phyloP scores from a whole-genome alignment of 768 basidiomycete species.

The Collybia sordida region DNA sequence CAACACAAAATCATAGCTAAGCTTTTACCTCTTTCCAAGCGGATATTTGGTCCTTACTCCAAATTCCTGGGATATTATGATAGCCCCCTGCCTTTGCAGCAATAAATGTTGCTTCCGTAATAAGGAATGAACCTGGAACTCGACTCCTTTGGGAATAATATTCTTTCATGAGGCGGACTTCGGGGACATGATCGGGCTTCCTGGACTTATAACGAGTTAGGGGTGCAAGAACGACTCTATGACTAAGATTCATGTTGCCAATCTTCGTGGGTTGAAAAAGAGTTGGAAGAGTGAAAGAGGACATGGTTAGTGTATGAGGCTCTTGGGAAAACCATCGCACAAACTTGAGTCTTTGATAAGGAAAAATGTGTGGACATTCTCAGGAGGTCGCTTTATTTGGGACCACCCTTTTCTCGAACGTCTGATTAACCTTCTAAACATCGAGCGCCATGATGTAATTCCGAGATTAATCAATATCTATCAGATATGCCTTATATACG shows the following conservation, averaged over 20 bases:
- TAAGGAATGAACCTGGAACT: slow-evolving; percentile 38
- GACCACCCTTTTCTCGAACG: no score
- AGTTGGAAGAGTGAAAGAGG: no score
- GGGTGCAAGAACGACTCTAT: slow-evolving; percentile 46
- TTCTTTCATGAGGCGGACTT: slow-evolving; percentile 25
- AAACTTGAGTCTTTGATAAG: no score
- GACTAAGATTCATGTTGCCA: slow-evolving; percentile 33
- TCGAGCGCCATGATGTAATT: no score
- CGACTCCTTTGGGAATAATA: slow-evolving; percentile 37
- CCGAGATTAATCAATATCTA: no score
- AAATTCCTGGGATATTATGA: slow-evolving; percentile 60
- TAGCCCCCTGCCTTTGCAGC: slow-evolving; percentile 48
- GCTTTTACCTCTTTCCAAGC: slow-evolving; percentile 53
- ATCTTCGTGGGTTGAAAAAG: slow-evolving; percentile 43
- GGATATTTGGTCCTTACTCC: slow-evolving; percentile 55
- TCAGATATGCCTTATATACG: no score
- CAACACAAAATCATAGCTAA: background rate
- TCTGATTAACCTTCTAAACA: no score
- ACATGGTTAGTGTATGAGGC: no score
- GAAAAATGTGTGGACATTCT: no score
- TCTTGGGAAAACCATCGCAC: no score
- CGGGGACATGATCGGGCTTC: slow-evolving; percentile 21
- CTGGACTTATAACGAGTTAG: slow-evolving; percentile 15
- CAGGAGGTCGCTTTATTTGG: no score
- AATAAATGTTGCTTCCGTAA: slow-evolving; percentile 49